Percentiles rank a stretch among this genome's conserved stretches.
Conservation (phyloP, 768 basidiomycete species). For the Pilatotrama ljubarskyi region DNA sequence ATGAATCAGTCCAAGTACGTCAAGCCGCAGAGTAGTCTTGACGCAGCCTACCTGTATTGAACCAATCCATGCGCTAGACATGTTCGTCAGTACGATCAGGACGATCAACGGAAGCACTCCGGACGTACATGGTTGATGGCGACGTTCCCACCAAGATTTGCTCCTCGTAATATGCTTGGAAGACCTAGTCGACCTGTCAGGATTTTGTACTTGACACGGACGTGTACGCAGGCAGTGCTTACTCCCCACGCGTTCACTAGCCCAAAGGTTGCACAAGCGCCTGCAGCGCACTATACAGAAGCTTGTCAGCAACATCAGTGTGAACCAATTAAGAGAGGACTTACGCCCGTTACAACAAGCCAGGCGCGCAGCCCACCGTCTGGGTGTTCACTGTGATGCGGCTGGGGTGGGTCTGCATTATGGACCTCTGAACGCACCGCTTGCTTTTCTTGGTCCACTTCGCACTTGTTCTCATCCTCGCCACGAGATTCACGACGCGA, state of each 20-base stretch:
- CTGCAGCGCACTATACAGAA: constrained; percentile 25
- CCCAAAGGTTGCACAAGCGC: constrained; percentile 58
- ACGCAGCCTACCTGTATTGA: constrained; percentile 58
- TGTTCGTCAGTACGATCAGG: not conserved
- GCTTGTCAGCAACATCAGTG: not conserved
- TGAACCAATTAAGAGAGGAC: constrained; percentile 12
- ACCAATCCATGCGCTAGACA: constrained; percentile 75
- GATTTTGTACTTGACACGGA: not conserved
- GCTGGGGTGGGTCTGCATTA: constrained; percentile 2
- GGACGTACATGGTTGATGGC: constrained; percentile 61
- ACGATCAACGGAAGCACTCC: not conserved
- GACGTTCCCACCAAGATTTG: constrained; percentile 47
- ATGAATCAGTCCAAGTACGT: not conserved
- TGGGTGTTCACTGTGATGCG: constrained; percentile 32
- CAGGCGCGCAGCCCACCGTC: constrained; percentile 48
- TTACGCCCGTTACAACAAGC: constrained; percentile 43
- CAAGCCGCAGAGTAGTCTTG: not conserved
- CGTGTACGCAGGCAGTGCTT: constrained; percentile 28
- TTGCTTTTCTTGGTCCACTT: not conserved
- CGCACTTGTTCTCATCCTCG: constrained; percentile 7
- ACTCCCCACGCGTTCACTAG: constrained; percentile 78
- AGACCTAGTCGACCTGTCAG: constrained; percentile 45
- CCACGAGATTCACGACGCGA: constrained; percentile 4
- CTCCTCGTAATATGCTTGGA: constrained; percentile 71
- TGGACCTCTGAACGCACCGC: constrained; percentile 8